phyloP scores from a whole-genome alignment of 2,329 filamentous ascomycete genomes.

The Tympanopsis confertula region DNA sequence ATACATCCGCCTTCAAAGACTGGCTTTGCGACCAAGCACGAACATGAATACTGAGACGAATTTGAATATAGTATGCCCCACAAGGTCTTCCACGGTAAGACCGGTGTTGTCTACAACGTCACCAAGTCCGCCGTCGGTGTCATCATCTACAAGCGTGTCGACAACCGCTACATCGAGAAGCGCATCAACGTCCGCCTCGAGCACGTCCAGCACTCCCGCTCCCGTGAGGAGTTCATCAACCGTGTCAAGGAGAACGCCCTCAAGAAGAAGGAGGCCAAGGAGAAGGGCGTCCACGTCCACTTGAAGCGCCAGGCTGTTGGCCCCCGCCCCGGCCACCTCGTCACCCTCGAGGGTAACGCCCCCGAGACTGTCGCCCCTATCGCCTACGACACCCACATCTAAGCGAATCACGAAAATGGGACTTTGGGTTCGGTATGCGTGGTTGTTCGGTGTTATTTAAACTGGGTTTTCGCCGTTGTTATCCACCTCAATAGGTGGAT shows the following conservation, averaged over 20 bases:
- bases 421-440: slow-evolving; percentile 3
- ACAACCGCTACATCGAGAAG: slow-evolving; percentile 99
- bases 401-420: slow-evolving; percentile 25
- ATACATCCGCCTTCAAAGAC: not conserved
- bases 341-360: slow-evolving; percentile 70
- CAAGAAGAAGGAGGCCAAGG: slow-evolving; percentile 87
- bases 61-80: slow-evolving; percentile 69
- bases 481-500: slow-evolving; percentile 15
- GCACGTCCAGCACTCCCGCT: slow-evolving; percentile 90
- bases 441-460: not conserved
- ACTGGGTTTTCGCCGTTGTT: slow-evolving; percentile 18
- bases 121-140: slow-evolving; percentile 95
- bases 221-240: slow-evolving; percentile 89
- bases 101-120: slow-evolving; percentile 96
- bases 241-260: slow-evolving; percentile 93
- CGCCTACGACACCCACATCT: slow-evolving; percentile 97
- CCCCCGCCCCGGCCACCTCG: slow-evolving; percentile 70
- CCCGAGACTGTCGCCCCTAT: slow-evolving; percentile 87
- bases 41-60: slow-evolving; percentile 9
- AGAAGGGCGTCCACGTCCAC: slow-evolving; percentile 73
- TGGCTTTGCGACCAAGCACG: not conserved
- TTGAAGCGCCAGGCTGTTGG: slow-evolving; percentile 80
- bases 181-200: slow-evolving; percentile 97
- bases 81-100: slow-evolving; percentile 99
- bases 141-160: slow-evolving; percentile 99